Percentiles rank a stretch among this genome's conserved stretches.
Evolutionary conservation across 2,329 filamentous ascomycete genomes (phyloP).

Genomic region (Aphanocladium album): DNA sequence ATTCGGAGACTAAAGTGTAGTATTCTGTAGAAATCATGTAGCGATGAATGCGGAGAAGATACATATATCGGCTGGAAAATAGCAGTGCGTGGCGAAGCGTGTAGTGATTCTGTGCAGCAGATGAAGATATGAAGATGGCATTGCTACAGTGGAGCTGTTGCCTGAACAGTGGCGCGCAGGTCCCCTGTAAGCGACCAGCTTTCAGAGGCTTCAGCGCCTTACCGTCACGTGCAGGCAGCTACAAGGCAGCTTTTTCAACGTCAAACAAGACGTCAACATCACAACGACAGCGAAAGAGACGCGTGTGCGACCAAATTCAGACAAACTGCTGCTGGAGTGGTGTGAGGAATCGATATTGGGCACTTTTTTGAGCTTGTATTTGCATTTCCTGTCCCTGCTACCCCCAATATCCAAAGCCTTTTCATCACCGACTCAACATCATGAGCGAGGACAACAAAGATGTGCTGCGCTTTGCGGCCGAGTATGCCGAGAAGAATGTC

Average conservation of each 20-base stretch:
- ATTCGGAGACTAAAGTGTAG: too few species aligned
- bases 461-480: conserved; percentile 48
- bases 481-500: conserved; percentile 55
- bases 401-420: neutral
- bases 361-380: neutral
- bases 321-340: neutral
- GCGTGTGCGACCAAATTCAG: too few species aligned
- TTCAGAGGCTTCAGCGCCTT: neutral
- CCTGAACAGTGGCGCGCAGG: neutral
- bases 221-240: conserved; percentile 1
- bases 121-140: neutral
- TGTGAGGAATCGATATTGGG: neutral
- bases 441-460: conserved; percentile 41
- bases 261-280: neutral
- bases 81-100: too few species aligned
- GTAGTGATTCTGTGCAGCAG: too few species aligned
- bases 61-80: too few species aligned
- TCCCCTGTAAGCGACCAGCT: neutral
- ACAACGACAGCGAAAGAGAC: neutral
- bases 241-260: neutral
- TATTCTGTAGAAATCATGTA: too few species aligned
- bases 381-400: neutral
- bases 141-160: conserved; percentile 3
- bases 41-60: too few species aligned
- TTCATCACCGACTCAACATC: neutral